Base-by-base conservation (phyloP, 2,329 filamentous ascomycete species). In the Calonectria pauciramosa region DNA sequence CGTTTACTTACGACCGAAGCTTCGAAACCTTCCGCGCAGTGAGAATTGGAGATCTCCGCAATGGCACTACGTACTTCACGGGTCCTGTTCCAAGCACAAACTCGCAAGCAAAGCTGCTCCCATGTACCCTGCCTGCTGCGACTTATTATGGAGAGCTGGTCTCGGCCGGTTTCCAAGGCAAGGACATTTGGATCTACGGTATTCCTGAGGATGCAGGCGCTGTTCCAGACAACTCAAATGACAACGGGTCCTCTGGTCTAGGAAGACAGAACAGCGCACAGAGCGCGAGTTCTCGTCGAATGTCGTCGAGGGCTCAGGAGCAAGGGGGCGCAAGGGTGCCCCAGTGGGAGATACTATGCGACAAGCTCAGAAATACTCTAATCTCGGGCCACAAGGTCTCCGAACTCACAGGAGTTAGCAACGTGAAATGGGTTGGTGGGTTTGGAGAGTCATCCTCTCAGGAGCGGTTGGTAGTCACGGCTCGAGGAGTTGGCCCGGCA, bases 11-110 rank as follows among this genome's bases (percentile, higher is more conserved):
- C 79, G 94, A 96, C 81, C 88, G 91, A 75, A 92, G 92, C 75
- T 93, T 95, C 72, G 93, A 95, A 83, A 94, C 93, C 0, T 96
- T 96, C 83, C 91, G 94, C 73, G 93, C 94, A 28, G 93, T 96
- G 32, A 91, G 93, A 52, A 91, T 94, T 68, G 94, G 95, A 80
- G 93, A 96, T 78, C 86, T 94, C 20, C 90, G 93, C 63, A 94
- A 94, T 77, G 94, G 94, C 49, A 94, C 94, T 11, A 94, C 93
- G 1, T 96, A 96, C 82, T 96, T 96, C 80, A 93, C 93, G 4
- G 94, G 93, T 0, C 94, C 94, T 1, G 85, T 89, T 14, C 90
- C 92, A 5, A 87, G 86, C 38, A 82, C 87, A 8, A 80, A 83
- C 9, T 88, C 89, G 9, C 88, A 90, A 66, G 87, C 89, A n/a